Base-by-base conservation (phyloP, 257 asterid species). In the Vinca minor region DNA sequence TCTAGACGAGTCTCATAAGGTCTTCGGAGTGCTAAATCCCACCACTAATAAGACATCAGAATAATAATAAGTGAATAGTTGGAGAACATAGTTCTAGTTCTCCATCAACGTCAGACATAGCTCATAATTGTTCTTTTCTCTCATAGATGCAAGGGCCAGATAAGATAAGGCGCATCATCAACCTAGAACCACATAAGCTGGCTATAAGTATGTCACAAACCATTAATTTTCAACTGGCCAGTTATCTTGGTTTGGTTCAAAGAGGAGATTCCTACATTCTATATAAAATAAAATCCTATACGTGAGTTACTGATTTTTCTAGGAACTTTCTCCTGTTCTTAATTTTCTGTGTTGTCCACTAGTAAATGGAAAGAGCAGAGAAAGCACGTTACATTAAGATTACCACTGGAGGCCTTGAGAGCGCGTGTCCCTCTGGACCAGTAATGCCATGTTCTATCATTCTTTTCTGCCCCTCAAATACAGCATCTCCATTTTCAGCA, bases 401-500 rank as follows among this genome's bases (percentile, higher is more conserved):
- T 82, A 92, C 98, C 84, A 64, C 79, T 17, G 98, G 89, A 46
- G 98, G 98, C 77, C 98, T 82, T 76, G 96, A 92, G 74, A 92
- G 95, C 32, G 96, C 87, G 72, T 92, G 98, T 54, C 98, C 98
- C 81, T 87, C 96, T 1, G 96, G 98, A 49, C 96, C 98, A 9
- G 91, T 85, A 63, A 92, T 89, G 26, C 96, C 95, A 74, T 89
- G 96, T 78, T 79, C 87, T 45, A 89, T 82, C 94, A 92, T 92
- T 73, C 94, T 75, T 32, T 83, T 87, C 70, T 89, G 96, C 68
- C 98, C 96, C 79, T 85, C 96, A 80, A 77, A 87, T 65, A 92
- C 96, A 15, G 96, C 98, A 82, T 92, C 96, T 48, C 96, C 98
- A 74, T 89, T 89, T 77, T 92, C 98, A 32, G 96, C 96, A 65